Evolutionary conservation across 164 flowering plant species (phyloP), one percentile per base, ranked within the genome.

Genomic region (Santalum album): DNA sequence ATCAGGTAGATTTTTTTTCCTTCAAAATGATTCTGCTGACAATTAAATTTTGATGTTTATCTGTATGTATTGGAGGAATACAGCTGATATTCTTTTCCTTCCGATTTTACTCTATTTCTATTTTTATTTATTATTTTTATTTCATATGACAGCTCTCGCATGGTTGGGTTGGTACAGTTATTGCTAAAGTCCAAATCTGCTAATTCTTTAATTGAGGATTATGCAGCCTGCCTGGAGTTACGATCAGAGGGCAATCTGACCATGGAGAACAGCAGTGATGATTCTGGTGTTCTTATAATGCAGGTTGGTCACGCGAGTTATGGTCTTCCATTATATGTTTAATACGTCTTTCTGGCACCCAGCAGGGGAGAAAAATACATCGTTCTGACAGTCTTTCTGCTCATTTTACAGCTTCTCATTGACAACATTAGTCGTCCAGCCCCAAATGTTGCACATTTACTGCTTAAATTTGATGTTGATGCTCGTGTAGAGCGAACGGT

Each of bases 201-300:
- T 0, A 75, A 47, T 53, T 54, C 58, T 61, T 78, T 94, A 73
- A 65, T 87, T 45, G 99, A 87, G 74, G 99, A 94, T 69, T 90
- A 90, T 78, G 99, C 99, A 29, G 81, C 97, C 25, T 94, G 97
- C 76, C 83, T 94, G 17, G 99, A 94, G 69, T 49, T 75, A 27
- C 77, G 96, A 16, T 75, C 92, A 38, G 94, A 86, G 65, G 95
- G 84, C 58, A 58, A 62, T 66, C 95, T 81, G 67, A 51, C 68
- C 48, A 66, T 78, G 46, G 97, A 90, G 60, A 85, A 82, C 49
- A 70, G 75, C 58, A 61, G 57, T 49, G 83, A 86, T 65, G 99
- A 94, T 75, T 69, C 70, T 10, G 99, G 99, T 57, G 82, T 94
- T 44, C 81, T 90, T 22, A 87, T 94, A 44, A 66, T 94, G 74